Conservation (phyloP, 140 eudicot genomes). For the Anethum foeniculum region DNA sequence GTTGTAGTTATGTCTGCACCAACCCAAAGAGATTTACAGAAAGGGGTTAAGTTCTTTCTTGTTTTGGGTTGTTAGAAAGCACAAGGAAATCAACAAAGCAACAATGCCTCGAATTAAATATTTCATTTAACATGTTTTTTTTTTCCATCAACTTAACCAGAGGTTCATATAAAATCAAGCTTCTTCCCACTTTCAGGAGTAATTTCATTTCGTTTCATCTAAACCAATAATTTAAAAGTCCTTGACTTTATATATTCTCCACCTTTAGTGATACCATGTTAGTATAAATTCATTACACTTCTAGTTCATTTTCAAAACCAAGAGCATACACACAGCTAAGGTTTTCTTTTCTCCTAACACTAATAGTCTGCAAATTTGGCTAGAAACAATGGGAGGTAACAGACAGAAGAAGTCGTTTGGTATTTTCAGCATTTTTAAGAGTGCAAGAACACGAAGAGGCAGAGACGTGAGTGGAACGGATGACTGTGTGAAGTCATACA, state of each 20-base stretch:
- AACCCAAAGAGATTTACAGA: not conserved
- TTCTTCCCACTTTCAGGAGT: not conserved
- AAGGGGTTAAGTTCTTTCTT: not conserved
- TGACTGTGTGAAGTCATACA: conserved; percentile 32
- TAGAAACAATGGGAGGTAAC: conserved; percentile 26
- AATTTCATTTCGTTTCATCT: conserved; percentile 2
- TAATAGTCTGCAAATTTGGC: not conserved
- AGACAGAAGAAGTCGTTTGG: conserved; percentile 22
- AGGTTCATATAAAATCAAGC: not conserved
- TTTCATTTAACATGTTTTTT: not conserved
- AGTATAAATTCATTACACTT: conserved; percentile 21
- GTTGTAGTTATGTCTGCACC: not conserved
- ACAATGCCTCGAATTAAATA: not conserved
- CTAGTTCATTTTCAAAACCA: conserved; percentile 3
- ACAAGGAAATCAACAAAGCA: not conserved
- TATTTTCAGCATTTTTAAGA: conserved; percentile 29
- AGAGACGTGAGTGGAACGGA: conserved; percentile 20
- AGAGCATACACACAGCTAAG: not conserved
- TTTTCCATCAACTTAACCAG: not conserved
- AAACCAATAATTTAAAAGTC: not conserved
- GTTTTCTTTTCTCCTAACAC: not conserved
- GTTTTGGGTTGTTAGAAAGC: not conserved
- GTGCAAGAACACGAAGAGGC: conserved; percentile 18
- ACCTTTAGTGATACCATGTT: conserved; percentile 9
- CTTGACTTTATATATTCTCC: conserved; percentile 15